These are phyloP conservation scores for Solanum sejunctum DNA, from an alignment of 257 asterid genomes.

Conservation along the genomic window DNA sequence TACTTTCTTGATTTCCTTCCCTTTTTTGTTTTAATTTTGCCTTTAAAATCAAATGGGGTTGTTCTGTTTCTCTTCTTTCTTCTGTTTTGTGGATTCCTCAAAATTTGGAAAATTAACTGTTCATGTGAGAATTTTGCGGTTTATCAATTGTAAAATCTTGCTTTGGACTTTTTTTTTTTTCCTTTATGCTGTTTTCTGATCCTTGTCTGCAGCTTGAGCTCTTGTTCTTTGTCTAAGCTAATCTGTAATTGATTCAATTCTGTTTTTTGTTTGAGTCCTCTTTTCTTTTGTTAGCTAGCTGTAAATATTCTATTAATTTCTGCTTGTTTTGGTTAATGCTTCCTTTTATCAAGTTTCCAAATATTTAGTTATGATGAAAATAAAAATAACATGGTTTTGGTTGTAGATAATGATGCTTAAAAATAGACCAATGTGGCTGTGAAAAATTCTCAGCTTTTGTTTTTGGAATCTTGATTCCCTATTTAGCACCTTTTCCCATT, in stretches of 20 bases:
- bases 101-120: background rate
- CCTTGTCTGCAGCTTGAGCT: background rate
- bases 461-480: conserved; percentile 28
- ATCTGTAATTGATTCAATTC: background rate
- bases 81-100: background rate
- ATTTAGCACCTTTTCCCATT: conserved; percentile 9
- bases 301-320: background rate
- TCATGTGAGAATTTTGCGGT: background rate
- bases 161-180: background rate
- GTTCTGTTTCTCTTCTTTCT: background rate
- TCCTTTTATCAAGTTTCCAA: background rate
- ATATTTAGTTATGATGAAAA: background rate
- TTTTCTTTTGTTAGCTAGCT: background rate
- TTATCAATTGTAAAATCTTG: background rate
- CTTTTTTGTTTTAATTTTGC: background rate
- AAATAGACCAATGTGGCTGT: conserved; percentile 1
- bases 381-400: background rate
- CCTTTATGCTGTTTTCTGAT: background rate
- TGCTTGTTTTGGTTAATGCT: background rate
- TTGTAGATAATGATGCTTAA: conserved; percentile 1
- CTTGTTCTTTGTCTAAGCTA: background rate
- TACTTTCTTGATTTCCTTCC: conserved; percentile 6
- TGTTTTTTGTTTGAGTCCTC: background rate
- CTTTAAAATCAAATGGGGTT: conserved; percentile 14
- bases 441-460: conserved; percentile 9